phyloP scores from a whole-genome alignment of 2,329 filamentous ascomycete species.

The Fusarium pseudograminearum region DNA sequence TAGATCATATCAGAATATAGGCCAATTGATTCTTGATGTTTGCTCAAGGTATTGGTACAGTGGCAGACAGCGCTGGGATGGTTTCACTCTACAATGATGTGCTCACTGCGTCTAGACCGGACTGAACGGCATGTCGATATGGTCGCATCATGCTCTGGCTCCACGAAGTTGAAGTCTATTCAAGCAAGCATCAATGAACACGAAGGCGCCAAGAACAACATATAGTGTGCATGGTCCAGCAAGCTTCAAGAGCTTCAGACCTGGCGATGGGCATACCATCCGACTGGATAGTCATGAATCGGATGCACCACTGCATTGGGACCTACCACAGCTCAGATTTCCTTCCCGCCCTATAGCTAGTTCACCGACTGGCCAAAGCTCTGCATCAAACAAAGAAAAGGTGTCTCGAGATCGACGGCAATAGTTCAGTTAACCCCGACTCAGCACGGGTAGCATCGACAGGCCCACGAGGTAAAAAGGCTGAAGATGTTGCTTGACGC shows the following conservation, averaged over 20 bases:
- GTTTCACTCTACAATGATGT: constrained; percentile 4
- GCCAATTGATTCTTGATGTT: constrained; percentile 31
- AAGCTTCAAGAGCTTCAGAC: background rate
- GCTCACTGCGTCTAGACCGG: background rate
- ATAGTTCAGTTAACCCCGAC: background rate
- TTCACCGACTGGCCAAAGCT: constrained; percentile 9
- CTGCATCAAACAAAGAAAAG: constrained; percentile 8
- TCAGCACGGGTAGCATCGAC: constrained; percentile 17
- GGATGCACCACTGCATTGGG: background rate
- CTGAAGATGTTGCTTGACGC: constrained; percentile 20
- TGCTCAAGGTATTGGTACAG: background rate
- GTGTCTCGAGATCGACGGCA: background rate
- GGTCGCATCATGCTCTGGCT: background rate
- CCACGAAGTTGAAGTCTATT: constrained; percentile 2
- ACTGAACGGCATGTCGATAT: background rate
- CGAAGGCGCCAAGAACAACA: background rate
- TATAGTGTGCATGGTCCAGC: background rate
- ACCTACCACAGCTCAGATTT: background rate
- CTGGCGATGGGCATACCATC: background rate
- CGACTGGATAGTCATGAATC: constrained; percentile 11
- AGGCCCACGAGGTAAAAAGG: constrained; percentile 11
- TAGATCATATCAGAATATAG: constrained; percentile 19
- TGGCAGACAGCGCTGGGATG: background rate
- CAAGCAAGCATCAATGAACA: background rate
- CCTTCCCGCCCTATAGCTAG: background rate